These are phyloP conservation scores for Suillus americanus DNA, from an alignment of 768 basidiomycete genomes.

Conservation along the genomic window DNA sequence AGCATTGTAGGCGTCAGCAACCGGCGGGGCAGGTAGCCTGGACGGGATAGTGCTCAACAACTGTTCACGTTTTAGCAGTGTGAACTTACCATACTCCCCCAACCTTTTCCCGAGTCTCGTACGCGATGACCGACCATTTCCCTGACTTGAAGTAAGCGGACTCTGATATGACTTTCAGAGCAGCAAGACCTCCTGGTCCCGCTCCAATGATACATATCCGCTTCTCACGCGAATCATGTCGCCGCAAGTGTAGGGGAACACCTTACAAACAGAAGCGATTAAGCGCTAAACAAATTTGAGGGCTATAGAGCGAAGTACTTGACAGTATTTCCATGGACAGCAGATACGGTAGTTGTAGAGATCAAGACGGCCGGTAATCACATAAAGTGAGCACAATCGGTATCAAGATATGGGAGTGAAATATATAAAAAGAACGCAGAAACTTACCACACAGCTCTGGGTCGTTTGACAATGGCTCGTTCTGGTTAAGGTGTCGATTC, in stretches of 20 bases:
- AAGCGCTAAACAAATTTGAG: neutral
- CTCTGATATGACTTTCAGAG: slow-evolving; percentile 64
- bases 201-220: slow-evolving; percentile 73
- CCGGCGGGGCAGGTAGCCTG: slow-evolving; percentile 58
- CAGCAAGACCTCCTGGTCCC: slow-evolving; percentile 72
- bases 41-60: neutral
- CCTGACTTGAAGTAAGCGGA: slow-evolving; percentile 54
- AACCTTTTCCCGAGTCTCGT: slow-evolving; percentile 62
- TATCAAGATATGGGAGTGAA: neutral
- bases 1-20: slow-evolving; percentile 35
- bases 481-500: neutral
- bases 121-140: slow-evolving; percentile 62
- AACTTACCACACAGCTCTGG: slow-evolving; percentile 54
- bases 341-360: slow-evolving; percentile 45
- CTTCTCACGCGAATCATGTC: slow-evolving; percentile 16
- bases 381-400: slow-evolving; percentile 41
- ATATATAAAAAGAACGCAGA: slow-evolving; percentile 40
- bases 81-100: slow-evolving; percentile 75
- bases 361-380: slow-evolving; percentile 58
- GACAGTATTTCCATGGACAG: neutral
- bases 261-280: neutral
- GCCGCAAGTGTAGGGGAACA: neutral
- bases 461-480: too few relatives aligned
- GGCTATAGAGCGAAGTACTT: neutral
- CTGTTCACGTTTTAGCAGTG: neutral